A percentile compares a stretch with the other conserved stretches of the same genome.
phyloP scores from a whole-genome alignment of 2,329 filamentous ascomycete genomes.

The Reticulascus tulasneorum region DNA sequence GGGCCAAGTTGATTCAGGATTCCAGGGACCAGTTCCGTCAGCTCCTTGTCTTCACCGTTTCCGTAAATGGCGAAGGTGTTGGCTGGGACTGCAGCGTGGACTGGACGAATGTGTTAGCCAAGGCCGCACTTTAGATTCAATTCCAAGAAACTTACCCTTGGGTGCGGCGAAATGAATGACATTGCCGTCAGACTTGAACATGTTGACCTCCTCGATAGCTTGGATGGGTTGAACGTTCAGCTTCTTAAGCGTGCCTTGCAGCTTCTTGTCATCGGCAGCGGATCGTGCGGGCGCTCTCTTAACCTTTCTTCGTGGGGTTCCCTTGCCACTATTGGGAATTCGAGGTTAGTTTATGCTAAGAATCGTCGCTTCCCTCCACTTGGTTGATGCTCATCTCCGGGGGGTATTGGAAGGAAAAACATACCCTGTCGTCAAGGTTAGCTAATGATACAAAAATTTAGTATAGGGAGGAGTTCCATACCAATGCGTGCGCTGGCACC shows the following conservation, averaged over 20 bases:
- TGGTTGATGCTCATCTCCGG: neutral
- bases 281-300: slow-evolving; percentile 95
- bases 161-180: slow-evolving; percentile 98
- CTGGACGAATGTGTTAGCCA: slow-evolving; percentile 42
- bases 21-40: slow-evolving; percentile 97
- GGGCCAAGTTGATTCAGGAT: slow-evolving; percentile 99
- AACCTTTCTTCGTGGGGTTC: slow-evolving; percentile 93
- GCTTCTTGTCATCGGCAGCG: slow-evolving; percentile 98
- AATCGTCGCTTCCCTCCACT: slow-evolving; percentile 1
- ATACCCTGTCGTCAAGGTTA: slow-evolving; percentile 30
- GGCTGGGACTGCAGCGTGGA: slow-evolving; percentile 92
- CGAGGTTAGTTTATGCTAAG: slow-evolving; percentile 18
- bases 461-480: slow-evolving; percentile 37
- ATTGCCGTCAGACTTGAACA: slow-evolving; percentile 99
- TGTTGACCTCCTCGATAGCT: slow-evolving; percentile 99
- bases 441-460: too few species aligned
- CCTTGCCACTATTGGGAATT: slow-evolving; percentile 71
- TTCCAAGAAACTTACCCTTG: slow-evolving; percentile 68
- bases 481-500: slow-evolving; percentile 58
- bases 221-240: slow-evolving; percentile 99
- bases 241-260: slow-evolving; percentile 96
- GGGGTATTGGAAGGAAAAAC: slow-evolving; percentile 14
- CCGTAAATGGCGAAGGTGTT: slow-evolving; percentile 99
- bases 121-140: neutral
- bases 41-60: slow-evolving; percentile 98